Conservation (phyloP, 1,284 basidiomycete species). For the Rhodotorula sp. region DNA sequence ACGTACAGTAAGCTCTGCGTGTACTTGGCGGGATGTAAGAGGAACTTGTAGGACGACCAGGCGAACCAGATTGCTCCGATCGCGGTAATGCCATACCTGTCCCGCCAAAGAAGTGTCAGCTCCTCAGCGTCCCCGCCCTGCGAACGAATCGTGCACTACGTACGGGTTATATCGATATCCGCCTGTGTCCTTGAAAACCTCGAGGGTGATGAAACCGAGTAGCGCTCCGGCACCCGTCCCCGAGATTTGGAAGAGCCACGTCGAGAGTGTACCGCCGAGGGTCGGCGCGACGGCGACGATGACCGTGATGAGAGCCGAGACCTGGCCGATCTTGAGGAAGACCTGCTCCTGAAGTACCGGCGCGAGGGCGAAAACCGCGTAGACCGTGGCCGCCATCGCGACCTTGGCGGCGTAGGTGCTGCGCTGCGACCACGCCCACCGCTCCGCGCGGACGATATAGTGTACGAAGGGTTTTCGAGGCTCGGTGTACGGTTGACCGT, state of each 20-base stretch:
- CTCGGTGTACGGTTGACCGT: constrained; percentile 21
- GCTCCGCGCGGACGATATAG: constrained; percentile 12
- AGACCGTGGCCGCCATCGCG: constrained; percentile 29
- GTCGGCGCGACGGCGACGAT: constrained; percentile 34
- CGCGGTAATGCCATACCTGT: constrained; percentile 21
- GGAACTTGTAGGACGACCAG: constrained; percentile 27
- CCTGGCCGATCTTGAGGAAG: constrained; percentile 28
- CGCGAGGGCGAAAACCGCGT: constrained; percentile 32
- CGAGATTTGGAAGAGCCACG: constrained; percentile 30
- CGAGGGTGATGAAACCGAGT: constrained; percentile 41
- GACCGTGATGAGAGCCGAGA: constrained; percentile 33
- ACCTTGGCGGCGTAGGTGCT: constrained; percentile 34
- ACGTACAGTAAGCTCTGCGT: constrained; percentile 23
- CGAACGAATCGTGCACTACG: neutral
- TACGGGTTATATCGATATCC: constrained; percentile 51
- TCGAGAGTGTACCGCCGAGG: constrained; percentile 30
- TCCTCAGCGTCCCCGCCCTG: no score
- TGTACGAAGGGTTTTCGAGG: constrained; percentile 4
- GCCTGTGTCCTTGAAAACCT: constrained; percentile 48
- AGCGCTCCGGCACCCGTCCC: constrained; percentile 34
- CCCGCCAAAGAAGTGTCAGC: no score
- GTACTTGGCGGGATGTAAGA: constrained; percentile 26
- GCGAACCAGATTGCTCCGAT: constrained; percentile 30
- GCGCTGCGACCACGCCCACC: constrained; percentile 26
- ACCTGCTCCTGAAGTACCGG: constrained; percentile 28